phyloP scores from a whole-genome alignment of 768 basidiomycete genomes.

The Heimioporus sp. region DNA sequence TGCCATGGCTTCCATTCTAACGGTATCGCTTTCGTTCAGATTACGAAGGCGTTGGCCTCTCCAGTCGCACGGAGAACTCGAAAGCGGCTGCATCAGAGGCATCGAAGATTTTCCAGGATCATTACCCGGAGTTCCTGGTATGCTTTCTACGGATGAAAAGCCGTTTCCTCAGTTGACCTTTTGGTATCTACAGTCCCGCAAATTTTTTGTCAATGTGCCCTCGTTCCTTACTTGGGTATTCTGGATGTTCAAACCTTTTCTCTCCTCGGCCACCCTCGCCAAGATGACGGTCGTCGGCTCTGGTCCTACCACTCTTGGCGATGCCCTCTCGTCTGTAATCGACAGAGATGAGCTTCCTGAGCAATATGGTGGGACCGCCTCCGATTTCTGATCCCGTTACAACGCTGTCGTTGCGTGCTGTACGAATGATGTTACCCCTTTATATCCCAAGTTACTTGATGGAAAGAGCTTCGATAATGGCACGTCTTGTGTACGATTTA shows the following conservation, averaged over 20 bases:
- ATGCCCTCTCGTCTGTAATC: slow-evolving; percentile 58
- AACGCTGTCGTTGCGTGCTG: neutral
- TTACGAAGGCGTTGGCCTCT: slow-evolving; percentile 69
- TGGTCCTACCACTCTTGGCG: slow-evolving; percentile 55
- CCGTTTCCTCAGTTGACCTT: neutral
- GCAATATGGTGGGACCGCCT: slow-evolving; percentile 68
- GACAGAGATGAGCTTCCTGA: slow-evolving; percentile 57
- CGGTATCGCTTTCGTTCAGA: slow-evolving; percentile 38
- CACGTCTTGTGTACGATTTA: no score
- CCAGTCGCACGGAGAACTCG: slow-evolving; percentile 66
- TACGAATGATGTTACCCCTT: no score
- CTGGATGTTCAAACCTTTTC: slow-evolving; percentile 76
- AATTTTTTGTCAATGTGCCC: slow-evolving; percentile 84
- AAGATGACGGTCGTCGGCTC: slow-evolving; percentile 81
- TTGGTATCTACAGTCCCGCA: slow-evolving; percentile 48
- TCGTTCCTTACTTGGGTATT: slow-evolving; percentile 77
- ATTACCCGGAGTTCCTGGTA: slow-evolving; percentile 81
- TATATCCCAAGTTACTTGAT: neutral
- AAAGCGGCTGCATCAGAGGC: slow-evolving; percentile 78
- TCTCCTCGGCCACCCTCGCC: slow-evolving; percentile 69
- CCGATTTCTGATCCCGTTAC: neutral
- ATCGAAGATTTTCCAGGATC: slow-evolving; percentile 66
- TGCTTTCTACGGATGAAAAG: slow-evolving; percentile 15
- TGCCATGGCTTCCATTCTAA: neutral
- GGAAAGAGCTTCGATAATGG: neutral